Conservation (phyloP, 1,139 yeast genomes). For the Geotrichum europaeum region DNA sequence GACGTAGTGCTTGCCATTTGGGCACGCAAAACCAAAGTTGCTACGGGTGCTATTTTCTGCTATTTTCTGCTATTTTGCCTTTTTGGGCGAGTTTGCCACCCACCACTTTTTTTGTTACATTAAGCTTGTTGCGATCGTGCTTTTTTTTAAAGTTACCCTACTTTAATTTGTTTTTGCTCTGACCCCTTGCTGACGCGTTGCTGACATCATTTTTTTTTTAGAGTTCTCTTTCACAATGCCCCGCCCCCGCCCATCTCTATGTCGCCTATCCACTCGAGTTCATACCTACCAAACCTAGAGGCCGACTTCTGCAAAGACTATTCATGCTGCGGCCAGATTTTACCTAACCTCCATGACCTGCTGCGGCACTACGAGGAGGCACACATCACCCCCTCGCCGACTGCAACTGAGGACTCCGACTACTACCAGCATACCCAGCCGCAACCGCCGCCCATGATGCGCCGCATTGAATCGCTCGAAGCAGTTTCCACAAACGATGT, state of each 20-base stretch:
- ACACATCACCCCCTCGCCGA: slow-evolving; percentile 64
- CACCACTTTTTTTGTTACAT: neutral
- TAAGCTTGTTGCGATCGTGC: neutral
- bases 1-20: neutral
- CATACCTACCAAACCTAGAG: slow-evolving; percentile 85
- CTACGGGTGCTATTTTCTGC: neutral
- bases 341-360: slow-evolving; percentile 90
- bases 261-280: slow-evolving; percentile 57
- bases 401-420: slow-evolving; percentile 1
- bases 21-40: neutral
- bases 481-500: slow-evolving; percentile 88
- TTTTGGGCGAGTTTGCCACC: neutral
- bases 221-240: slow-evolving; percentile 32
- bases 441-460: slow-evolving; percentile 43
- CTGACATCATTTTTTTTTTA: slow-evolving; percentile 14
- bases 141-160: slow-evolving; percentile 8
- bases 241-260: slow-evolving; percentile 29
- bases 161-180: slow-evolving; percentile 2
- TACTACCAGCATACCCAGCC: slow-evolving; percentile 36
- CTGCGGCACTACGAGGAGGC: slow-evolving; percentile 94
- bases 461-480: slow-evolving; percentile 42
- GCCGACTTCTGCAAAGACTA: slow-evolving; percentile 96
- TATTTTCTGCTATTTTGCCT: neutral
- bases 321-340: slow-evolving; percentile 86
- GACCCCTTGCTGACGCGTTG: slow-evolving; percentile 1